These are phyloP conservation scores for Dendrobium nobile DNA, from an alignment of 106 monocot genomes.

Conservation along the genomic window DNA sequence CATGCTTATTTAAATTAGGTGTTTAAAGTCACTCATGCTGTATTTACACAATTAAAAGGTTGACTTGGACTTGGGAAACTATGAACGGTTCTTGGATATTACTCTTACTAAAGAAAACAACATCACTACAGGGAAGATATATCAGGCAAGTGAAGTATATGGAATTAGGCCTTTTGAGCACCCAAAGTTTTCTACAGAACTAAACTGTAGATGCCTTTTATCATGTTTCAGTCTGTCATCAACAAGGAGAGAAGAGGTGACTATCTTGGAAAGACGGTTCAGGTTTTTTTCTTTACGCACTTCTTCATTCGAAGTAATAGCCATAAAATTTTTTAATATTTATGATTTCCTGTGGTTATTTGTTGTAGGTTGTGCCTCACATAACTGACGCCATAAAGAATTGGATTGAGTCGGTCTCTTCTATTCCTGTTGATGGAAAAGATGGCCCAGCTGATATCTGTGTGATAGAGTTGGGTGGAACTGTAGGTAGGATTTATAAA, in stretches of 20 bases:
- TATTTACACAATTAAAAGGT: constrained; percentile 27
- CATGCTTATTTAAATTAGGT: neutral
- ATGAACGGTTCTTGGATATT: constrained; percentile 58
- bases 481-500: constrained; percentile 45
- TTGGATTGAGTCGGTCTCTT: constrained; percentile 66
- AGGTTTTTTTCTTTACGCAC: constrained; percentile 28
- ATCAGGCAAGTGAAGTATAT: constrained; percentile 14
- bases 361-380: constrained; percentile 62
- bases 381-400: constrained; percentile 75
- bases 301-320: neutral
- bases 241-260: constrained; percentile 78
- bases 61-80: constrained; percentile 60
- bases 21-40: neutral
- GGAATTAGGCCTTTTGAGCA: neutral
- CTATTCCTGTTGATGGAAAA: constrained; percentile 64
- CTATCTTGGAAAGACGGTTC: constrained; percentile 92
- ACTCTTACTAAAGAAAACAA: constrained; percentile 56
- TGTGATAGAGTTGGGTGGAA: constrained; percentile 83
- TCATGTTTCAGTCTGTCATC: constrained; percentile 59
- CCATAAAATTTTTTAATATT: neutral
- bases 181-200: neutral
- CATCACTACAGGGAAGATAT: constrained; percentile 67
- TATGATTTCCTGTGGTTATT: neutral
- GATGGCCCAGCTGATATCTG: constrained; percentile 59
- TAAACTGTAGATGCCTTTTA: constrained; percentile 10